phyloP scores from a whole-genome alignment of 768 basidiomycete genomes.

The Nevesoporus exiguus region DNA sequence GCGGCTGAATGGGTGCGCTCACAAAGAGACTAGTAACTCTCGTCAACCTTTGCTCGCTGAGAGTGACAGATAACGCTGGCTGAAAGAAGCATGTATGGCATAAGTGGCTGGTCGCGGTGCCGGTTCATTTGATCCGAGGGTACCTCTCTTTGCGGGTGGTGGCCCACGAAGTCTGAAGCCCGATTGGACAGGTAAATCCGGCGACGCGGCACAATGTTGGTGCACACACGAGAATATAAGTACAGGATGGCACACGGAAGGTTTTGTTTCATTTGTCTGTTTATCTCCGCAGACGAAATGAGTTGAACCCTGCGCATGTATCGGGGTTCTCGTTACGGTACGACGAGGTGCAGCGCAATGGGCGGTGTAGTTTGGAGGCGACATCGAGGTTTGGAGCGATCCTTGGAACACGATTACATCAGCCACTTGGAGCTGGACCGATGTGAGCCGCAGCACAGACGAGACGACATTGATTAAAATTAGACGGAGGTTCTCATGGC shows the following conservation, averaged over 20 bases:
- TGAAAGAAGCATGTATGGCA: not conserved
- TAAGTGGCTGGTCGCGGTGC: conserved; percentile 6
- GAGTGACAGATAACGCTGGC: not conserved
- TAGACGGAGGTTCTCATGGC: conserved; percentile 14
- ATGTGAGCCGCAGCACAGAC: not conserved
- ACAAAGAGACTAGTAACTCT: not conserved
- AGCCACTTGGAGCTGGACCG: not conserved
- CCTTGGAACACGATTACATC: not conserved
- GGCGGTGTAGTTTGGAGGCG: not conserved
- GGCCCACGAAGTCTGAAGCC: not conserved
- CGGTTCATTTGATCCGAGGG: conserved; percentile 7
- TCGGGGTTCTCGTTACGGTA: conserved; percentile 21
- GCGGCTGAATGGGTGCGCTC: not conserved
- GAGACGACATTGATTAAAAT: conserved; percentile 4
- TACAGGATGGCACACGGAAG: conserved; percentile 4
- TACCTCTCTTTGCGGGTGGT: not conserved
- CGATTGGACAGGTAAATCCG: conserved; percentile 9
- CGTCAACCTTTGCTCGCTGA: conserved; percentile 2
- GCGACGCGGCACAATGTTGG: conserved; percentile 4
- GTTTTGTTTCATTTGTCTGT: conserved; percentile 9
- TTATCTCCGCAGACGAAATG: conserved; percentile 27
- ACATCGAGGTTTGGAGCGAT: not conserved
- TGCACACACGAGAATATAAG: conserved; percentile 2
- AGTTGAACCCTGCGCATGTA: not conserved
- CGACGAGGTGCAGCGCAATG: not conserved